A percentile compares a stretch with the other conserved stretches of the same genome.
These are phyloP conservation scores for Juglanconis oblonga DNA, from an alignment of 2,329 filamentous ascomycete genomes.

Conservation along the genomic window DNA sequence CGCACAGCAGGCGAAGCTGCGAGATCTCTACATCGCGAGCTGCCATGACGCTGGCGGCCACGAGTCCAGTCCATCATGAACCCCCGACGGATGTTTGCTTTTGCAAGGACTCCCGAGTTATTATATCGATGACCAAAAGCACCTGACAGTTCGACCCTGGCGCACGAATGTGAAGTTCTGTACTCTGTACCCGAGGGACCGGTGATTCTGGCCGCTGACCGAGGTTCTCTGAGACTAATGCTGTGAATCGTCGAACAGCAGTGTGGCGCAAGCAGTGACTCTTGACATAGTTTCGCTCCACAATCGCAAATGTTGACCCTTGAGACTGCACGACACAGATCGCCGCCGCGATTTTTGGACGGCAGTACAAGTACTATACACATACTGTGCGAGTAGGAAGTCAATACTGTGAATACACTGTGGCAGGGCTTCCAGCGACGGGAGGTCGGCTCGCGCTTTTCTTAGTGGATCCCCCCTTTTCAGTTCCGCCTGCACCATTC, in stretches of 20 bases:
- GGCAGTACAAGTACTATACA: too few species aligned
- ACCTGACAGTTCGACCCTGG: not conserved
- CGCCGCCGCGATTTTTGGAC: not conserved
- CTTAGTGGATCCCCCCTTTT: conserved; percentile 15
- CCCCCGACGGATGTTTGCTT: not conserved
- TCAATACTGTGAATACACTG: conserved; percentile 7
- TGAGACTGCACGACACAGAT: not conserved
- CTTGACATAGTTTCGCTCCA: conserved; percentile 2
- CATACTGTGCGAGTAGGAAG: not conserved
- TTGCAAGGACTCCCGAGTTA: not conserved
- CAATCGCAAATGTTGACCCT: not conserved
- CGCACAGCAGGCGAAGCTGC: not conserved
- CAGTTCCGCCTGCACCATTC: conserved; percentile 8
- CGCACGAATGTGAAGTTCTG: too few species aligned
- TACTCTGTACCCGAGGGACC: too few species aligned
- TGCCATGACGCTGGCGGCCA: not conserved
- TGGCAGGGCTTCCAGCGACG: not conserved
- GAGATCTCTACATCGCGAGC: not conserved
- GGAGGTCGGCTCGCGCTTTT: conserved; percentile 9
- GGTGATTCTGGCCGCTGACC: not conserved
- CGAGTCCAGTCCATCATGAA: not conserved
- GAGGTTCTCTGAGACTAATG: not conserved
- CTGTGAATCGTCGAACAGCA: conserved; percentile 11
- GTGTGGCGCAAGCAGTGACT: conserved; percentile 6
- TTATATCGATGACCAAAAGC: not conserved